Base-by-base conservation (phyloP, 1,284 basidiomycete species). In the Apiotrichum akiyoshidainum region DNA sequence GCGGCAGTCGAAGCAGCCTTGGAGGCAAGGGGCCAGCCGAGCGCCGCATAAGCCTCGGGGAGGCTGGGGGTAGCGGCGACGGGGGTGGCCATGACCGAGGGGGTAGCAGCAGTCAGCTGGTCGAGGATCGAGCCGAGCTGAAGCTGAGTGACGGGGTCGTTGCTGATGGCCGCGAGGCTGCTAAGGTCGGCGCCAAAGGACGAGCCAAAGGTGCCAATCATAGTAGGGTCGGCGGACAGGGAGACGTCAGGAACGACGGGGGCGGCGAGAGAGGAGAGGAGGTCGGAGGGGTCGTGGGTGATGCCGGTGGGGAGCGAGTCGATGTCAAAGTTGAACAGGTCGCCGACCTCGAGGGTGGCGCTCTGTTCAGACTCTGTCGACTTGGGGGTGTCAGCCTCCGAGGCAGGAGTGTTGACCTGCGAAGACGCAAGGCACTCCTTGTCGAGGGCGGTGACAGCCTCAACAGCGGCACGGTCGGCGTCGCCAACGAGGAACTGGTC, bases 361-460 rank as follows among this genome's bases (percentile, higher is more conserved):
- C 68, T 69, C 57, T 67, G 66, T 57, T 72, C 68, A 1, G 72
- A 74, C 61, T 72, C 71, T 56, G 68, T 71, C 26, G 69, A 70
- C 39, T 57, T 55, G 46, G 59, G 59, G 19, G 63, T 46, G 55
- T 61, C 41, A 22, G 46, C 49, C 26, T 53, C 59, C 21, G 61
- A 63, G 12, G 58, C 58, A 14, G 61, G 61, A 10, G 61, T 47
- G 45, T 40, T 40, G 8, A 51, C 41, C 46, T 54, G 52, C 19
- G 57, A 58, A 12, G 54, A 22, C 10, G 58, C 55, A 12, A 54
- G 57, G 4, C 51, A 48, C 45, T 55, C 53, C 46, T 55, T 48
- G 44, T 55, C 52, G n/a, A 33, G 16, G 31, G 46, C 46, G 31
- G 46, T 46, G 40, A 46, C 59, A 21, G 46, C 54, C 31, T 48